Evolutionary conservation across 331 rosid genomes (phyloP), one percentile per base, ranked within the genome.

Genomic region (Malus hybrid): DNA sequence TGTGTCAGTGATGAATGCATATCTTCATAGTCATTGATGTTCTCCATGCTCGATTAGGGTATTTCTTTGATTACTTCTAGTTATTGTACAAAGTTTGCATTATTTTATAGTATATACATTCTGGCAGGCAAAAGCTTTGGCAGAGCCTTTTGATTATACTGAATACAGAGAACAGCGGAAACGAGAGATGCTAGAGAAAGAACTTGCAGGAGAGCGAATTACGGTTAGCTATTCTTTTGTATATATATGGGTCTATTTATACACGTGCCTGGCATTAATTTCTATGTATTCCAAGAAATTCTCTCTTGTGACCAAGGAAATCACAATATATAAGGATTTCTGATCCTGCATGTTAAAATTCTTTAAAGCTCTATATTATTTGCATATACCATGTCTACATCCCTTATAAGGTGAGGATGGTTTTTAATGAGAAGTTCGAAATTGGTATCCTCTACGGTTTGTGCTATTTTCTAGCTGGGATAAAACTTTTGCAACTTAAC

Each of bases 61-160:
- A 32, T 12, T 30, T 29, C 11, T 55, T 53, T 56, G 16, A 36
- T 56, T 12, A 10, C 30, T 33, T 36, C 18, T 33, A 15, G 42
- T 36, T 66, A 66, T 66, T 36, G 26, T 66, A 66, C 70, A 66
- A 66, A 66, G 53, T 60, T 30, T 46, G n/a, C 48, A 61, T 63
- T 26, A 33, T 14, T 72, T 11, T 61, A 19, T 22, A 9, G 52
- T 34, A 19, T 64, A 7, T 60, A 48, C 22, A 55, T 72, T 72
- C 78, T 80, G 92, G 86, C 82, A 94, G 99, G 97, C 93, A 80
- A 92, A 94, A 84, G 84, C 84, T 2, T 20, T 86, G 82, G 93
- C 62, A 16, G 89, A 89, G 74, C 96, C 96, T 69, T 88, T 86
- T 67, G 93, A 89, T 48, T 80, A 77, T 66, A 90, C 84, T 73